A percentile compares a stretch with the other conserved stretches of the same genome.
Conservation (phyloP, 371 early-diverging fungal genomes). For the Haplosporangium sp. region DNA sequence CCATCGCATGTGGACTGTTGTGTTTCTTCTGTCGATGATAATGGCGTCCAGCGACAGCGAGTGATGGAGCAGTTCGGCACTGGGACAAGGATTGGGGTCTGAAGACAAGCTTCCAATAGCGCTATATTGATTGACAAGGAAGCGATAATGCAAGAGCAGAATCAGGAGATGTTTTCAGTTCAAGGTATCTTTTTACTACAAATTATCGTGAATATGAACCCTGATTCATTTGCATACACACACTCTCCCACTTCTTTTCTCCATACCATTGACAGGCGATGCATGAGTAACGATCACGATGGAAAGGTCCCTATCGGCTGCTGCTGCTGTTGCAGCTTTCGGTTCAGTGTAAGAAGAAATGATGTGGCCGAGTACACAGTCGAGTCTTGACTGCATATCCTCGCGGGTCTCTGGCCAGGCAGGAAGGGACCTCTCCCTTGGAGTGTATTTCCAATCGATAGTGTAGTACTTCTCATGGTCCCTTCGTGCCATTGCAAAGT, state of each 20-base stretch:
- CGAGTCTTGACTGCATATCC: constrained; percentile 41
- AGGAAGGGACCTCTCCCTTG: constrained; percentile 26
- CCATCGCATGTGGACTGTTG: not conserved
- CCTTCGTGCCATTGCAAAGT: constrained; percentile 41
- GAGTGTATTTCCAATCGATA: constrained; percentile 52
- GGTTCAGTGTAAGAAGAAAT: constrained; percentile 10
- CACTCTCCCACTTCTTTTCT: no score
- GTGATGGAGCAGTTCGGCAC: constrained; percentile 50
- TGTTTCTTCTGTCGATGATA: not conserved
- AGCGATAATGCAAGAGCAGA: no score
- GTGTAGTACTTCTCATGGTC: constrained; percentile 47
- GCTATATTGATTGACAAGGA: constrained; percentile 8
- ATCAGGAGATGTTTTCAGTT: no score
- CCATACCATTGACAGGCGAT: constrained; percentile 51
- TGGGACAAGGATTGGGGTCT: constrained; percentile 42
- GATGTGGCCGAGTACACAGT: constrained; percentile 23
- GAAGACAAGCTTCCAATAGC: constrained; percentile 40
- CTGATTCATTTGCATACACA: not conserved
- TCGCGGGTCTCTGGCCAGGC: constrained; percentile 49
- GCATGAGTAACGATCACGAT: constrained; percentile 52
- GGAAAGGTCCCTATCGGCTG: constrained; percentile 28
- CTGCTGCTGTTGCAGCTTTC: not conserved
- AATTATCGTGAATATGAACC: not conserved
- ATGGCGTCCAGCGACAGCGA: constrained; percentile 44
- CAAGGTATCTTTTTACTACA: no score